Conservation (phyloP, 345 rosid species). For the Alliaria petiolata region DNA sequence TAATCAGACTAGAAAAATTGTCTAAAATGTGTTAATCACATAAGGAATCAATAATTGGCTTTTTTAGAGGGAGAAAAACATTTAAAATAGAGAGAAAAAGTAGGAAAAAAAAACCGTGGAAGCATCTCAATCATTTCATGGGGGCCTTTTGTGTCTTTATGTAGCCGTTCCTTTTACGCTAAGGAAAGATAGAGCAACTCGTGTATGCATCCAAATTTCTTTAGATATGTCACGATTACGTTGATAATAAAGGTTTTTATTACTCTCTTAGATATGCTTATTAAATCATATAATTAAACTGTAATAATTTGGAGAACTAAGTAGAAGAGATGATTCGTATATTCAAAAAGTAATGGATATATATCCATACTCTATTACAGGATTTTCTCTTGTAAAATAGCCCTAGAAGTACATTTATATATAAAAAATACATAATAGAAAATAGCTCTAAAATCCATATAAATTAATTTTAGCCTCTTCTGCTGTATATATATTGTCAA, state of each 20-base stretch:
- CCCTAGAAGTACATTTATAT: neutral
- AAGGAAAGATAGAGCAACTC: conserved; percentile 32
- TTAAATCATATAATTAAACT: neutral
- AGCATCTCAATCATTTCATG: conserved; percentile 34
- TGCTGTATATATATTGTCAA: neutral
- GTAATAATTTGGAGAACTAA: neutral
- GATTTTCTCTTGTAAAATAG: neutral
- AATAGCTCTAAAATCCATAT: neutral
- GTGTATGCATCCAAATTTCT: conserved; percentile 32
- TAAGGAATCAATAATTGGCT: conserved; percentile 5
- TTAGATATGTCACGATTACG: neutral
- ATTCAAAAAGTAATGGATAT: neutral
- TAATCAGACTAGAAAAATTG: neutral
- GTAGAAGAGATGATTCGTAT: neutral
- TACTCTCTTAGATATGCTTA: neutral
- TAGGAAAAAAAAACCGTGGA: conserved; percentile 2
- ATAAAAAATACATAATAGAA: neutral
- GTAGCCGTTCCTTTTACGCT: conserved; percentile 33
- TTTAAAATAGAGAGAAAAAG: neutral
- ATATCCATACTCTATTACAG: neutral
- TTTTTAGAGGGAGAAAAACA: neutral
- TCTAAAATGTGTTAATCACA: neutral
- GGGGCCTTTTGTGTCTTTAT: conserved; percentile 30
- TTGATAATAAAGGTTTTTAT: neutral
- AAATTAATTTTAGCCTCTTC: neutral